Evolutionary conservation across 768 basidiomycete genomes (phyloP), one percentile per base, ranked within the genome.

Genomic region (Inosperma sp.): DNA sequence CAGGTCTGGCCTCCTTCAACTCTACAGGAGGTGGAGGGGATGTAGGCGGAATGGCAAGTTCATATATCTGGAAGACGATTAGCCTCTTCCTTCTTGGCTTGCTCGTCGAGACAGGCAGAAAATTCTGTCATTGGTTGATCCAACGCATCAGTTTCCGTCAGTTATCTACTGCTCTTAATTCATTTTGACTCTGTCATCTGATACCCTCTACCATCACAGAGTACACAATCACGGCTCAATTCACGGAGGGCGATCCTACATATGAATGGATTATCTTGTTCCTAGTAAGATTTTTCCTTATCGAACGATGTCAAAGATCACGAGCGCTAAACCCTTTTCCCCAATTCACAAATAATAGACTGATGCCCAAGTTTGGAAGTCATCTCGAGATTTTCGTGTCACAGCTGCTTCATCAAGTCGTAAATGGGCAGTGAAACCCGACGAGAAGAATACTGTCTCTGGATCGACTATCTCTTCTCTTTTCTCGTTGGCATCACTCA

Each of bases 261-360:
- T 76, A 74, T 50, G 72, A 74, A 35, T 77, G 74, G 74, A 58
- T 77, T 2, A 44, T 71, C 8, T 60, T 66, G 9, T 69, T 73
- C 49, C 49, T 77, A 52, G 73, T 72, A 48, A 34, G 67, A 56
- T 55, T 48, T 6, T 5, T 37, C 35, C 12, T 9, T 45, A 7
- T 13, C 3, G n/a, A 5, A n/a, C 26, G n/a, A 13, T 30, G 5
- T 19, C 5, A 35, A 27, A 10, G 36, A n/a, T n/a, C n/a, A n/a
- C n/a, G n/a, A n/a, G n/a, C n/a, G n/a, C n/a, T n/a, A n/a, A n/a
- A n/a, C n/a, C n/a, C n/a, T n/a, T n/a, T n/a, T n/a, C n/a, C n/a
- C n/a, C n/a, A n/a, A n/a, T n/a, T n/a, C n/a, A n/a, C n/a, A n/a
- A n/a, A n/a, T 45, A 17, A 14, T 39, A 75, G 75, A 74, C 72